Evolutionary conservation across 371 early-diverging fungal species (phyloP), one percentile per base, ranked within the genome.

Genomic region (Zychaea mexicana): DNA sequence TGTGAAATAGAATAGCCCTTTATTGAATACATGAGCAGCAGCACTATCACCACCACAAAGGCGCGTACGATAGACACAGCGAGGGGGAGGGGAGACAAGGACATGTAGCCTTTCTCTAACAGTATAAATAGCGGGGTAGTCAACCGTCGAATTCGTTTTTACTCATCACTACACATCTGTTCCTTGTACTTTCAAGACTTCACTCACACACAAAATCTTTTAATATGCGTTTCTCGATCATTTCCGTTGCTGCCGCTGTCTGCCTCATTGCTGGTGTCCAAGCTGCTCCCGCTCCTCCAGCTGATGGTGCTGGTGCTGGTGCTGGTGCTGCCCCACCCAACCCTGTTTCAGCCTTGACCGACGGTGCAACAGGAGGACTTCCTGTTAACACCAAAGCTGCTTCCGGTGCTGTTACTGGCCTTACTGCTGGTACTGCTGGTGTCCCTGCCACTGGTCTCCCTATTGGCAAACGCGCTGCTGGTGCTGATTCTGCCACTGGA

Each of bases 151-250:
- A n/a, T n/a, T n/a, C n/a, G n/a, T n/a, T n/a, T n/a, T n/a, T n/a
- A n/a, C n/a, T n/a, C n/a, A n/a, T n/a, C n/a, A n/a, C n/a, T n/a
- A n/a, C n/a, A n/a, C n/a, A n/a, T n/a, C n/a, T n/a, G n/a, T n/a
- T n/a, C n/a, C n/a, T n/a, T n/a, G n/a, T n/a, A n/a, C n/a, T n/a
- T n/a, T n/a, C n/a, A 26, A 46, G 24, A 19, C 26, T 26, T 32
- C 19, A 36, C 38, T n/a, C 2, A 26, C 9, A 49, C n/a, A 17
- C 22, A 10, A 21, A 53, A 28, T 22, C 36, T 1, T 36, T 22
- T 7, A 36, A 31, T 56, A 65, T 65, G 65, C 65, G 60, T n/a
- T 65, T 53, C 60, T 52, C 53, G 22, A 27, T 54, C 42, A 59
- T 65, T 32, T 31, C 60, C 17, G 27, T 65, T 9, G 59, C 65